phyloP scores from a whole-genome alignment of 805 yeast species.

The Wickerhamomyces pijperi region DNA sequence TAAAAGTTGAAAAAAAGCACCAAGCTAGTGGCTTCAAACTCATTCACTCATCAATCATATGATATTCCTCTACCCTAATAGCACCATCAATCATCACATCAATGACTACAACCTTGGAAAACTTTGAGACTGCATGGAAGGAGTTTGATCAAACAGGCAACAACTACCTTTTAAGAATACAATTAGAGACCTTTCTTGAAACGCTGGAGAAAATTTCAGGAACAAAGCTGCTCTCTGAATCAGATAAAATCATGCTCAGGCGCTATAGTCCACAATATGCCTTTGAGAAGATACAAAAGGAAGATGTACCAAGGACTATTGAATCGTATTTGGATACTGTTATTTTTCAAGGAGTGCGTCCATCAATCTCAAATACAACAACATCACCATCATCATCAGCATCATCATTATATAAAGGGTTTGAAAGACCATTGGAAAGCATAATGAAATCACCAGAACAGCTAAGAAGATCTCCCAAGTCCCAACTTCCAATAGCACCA shows the following conservation, averaged over 20 bases:
- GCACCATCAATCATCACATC: too few relatives aligned
- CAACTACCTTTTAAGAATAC: not conserved
- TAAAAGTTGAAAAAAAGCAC: too few relatives aligned
- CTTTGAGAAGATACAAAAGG: not conserved
- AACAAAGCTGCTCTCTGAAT: not conserved
- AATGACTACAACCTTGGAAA: not conserved
- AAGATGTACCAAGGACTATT: not conserved
- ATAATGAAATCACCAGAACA: not conserved
- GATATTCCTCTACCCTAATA: too few relatives aligned
- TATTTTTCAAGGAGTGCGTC: too few relatives aligned
- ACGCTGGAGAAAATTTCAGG: not conserved
- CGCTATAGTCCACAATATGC: not conserved
- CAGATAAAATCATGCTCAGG: not conserved
- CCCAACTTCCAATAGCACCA: too few relatives aligned
- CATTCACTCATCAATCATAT: too few relatives aligned
- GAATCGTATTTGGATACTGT: not conserved
- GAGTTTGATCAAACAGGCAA: not conserved
- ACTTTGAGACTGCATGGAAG: not conserved
- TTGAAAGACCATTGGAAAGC: not conserved
- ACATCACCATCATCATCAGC: too few relatives aligned
- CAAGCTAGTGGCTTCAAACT: too few relatives aligned
- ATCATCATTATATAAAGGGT: not conserved
- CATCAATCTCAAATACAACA: too few relatives aligned
- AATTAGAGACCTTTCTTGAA: not conserved
- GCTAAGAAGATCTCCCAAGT: not conserved